Evolutionary conservation across 306 rosid genomes (phyloP).

Genomic region (Fagus crenata): DNA sequence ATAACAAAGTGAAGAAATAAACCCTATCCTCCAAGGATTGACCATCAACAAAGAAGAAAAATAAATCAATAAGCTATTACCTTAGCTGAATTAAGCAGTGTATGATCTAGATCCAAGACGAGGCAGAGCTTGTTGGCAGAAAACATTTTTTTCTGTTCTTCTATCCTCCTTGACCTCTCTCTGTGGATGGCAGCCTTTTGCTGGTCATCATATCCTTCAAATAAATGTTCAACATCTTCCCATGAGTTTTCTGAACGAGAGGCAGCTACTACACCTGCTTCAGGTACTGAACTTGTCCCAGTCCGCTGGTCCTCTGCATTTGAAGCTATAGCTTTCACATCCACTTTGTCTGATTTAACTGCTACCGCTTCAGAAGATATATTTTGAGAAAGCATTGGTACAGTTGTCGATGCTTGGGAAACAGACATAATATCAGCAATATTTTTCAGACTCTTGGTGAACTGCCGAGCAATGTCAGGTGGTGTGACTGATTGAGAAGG

Average conservation of each 20-base stretch:
- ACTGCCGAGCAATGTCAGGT: constrained; percentile 75
- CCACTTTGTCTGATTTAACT: constrained; percentile 48
- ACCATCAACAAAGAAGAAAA: constrained; percentile 4
- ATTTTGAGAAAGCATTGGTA: constrained; percentile 43
- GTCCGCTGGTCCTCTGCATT: constrained; percentile 46
- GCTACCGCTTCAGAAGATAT: constrained; percentile 50
- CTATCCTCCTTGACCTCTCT: constrained; percentile 91
- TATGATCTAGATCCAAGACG: constrained; percentile 96
- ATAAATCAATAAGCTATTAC: constrained; percentile 44
- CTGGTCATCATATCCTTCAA: constrained; percentile 86
- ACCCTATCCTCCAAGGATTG: background rate
- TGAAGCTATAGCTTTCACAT: constrained; percentile 42
- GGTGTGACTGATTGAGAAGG: constrained; percentile 44
- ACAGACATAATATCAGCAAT: constrained; percentile 79
- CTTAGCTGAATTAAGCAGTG: constrained; percentile 99
- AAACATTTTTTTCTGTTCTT: constrained; percentile 95
- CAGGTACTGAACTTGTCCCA: constrained; percentile 45
- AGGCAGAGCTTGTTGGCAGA: constrained; percentile 85
- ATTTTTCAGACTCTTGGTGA: constrained; percentile 79
- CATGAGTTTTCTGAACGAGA: constrained; percentile 61
- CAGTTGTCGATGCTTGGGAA: constrained; percentile 54
- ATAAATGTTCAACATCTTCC: constrained; percentile 87
- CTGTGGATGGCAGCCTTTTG: constrained; percentile 94
- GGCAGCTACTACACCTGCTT: constrained; percentile 41
- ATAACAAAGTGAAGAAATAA: constrained; percentile 28